Base-by-base conservation (phyloP, 768 basidiomycete species). In the Zangia roseola region DNA sequence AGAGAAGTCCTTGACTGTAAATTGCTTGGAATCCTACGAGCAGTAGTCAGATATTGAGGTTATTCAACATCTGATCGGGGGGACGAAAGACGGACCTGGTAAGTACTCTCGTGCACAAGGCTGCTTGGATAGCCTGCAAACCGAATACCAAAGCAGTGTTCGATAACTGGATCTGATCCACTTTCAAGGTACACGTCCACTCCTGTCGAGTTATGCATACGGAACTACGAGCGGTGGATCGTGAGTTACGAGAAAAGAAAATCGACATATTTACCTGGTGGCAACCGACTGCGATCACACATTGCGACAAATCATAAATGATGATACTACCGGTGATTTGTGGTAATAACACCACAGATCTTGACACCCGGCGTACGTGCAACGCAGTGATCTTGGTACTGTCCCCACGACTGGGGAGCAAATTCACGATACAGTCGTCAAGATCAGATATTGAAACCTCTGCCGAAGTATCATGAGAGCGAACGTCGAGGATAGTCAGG, bases 1-100 rank as follows among this genome's bases (percentile, higher is more conserved):
- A 17, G 90, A 88, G 62, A 94, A 94, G 55, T 94, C 92, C 59
- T 87, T 87, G 16, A 91, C 81, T 2, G 73, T 52, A n/a, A 76
- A 59, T 46, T 76, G 68, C 19, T 75, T 72, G 52, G 63, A 71
- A 31, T 63, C 37, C 70, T 74, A 38, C 35, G 20, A 13, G 10
- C 2, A 35, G n/a, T n/a, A n/a, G n/a, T n/a, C 8, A 1, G 28
- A 25, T 28, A 28, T 40, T 7, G n/a, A 43, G 46, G 19, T 9
- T 21, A 25, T 17, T 35, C n/a, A 20, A 36, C 42, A n/a, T 17
- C 14, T 20, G 3, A 45, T 14, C 5, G 23, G 13, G 26, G n/a
- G 23, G 3, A 31, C 9, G 10, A 17, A 30, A 20, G 45, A 25
- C 2, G 38, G n/a, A 65, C 63, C 59, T 54, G 49, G 6, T 24